phyloP scores from a whole-genome alignment of 768 basidiomycete species.

The Suillus paluster region DNA sequence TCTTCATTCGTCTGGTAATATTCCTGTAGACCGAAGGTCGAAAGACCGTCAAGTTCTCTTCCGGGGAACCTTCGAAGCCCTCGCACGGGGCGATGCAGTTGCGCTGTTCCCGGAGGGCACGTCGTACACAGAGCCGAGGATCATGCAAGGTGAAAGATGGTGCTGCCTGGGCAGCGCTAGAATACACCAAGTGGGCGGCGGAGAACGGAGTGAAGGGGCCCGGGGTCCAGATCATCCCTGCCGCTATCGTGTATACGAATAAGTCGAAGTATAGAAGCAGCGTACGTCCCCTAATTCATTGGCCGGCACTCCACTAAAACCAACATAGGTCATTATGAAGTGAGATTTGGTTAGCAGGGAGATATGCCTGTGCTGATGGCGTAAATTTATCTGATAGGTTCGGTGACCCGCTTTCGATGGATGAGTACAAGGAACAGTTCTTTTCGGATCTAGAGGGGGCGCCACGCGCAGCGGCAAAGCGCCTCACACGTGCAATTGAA shows the following conservation, averaged over 20 bases:
- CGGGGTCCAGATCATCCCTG: constrained; percentile 71
- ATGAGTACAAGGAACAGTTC: constrained; percentile 78
- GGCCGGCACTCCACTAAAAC: constrained; percentile 18
- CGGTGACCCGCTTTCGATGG: constrained; percentile 78
- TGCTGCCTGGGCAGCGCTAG: constrained; percentile 92
- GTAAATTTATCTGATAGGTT: constrained; percentile 56
- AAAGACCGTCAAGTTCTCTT: constrained; percentile 91
- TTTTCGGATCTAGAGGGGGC: constrained; percentile 68
- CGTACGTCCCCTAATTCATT: constrained; percentile 55
- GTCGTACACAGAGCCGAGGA: constrained; percentile 90
- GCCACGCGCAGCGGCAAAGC: constrained; percentile 82
- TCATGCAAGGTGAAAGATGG: constrained; percentile 95
- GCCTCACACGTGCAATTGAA: constrained; percentile 78
- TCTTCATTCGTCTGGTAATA: constrained; percentile 90
- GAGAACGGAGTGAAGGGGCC: constrained; percentile 53
- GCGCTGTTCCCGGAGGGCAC: constrained; percentile 95
- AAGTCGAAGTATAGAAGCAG: constrained; percentile 94
- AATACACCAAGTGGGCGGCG: constrained; percentile 82
- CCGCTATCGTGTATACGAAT: constrained; percentile 92
- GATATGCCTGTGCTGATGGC: constrained; percentile 15
- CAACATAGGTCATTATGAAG: constrained; percentile 70
- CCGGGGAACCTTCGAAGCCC: constrained; percentile 85
- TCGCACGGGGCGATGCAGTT: constrained; percentile 80
- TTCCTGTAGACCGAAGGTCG: constrained; percentile 94
- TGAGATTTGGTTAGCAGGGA: constrained; percentile 38